Evolutionary conservation across 73 alveolate genomes (phyloP), one percentile per base, ranked within the genome.

Genomic region (Paramecium bursaria): DNA sequence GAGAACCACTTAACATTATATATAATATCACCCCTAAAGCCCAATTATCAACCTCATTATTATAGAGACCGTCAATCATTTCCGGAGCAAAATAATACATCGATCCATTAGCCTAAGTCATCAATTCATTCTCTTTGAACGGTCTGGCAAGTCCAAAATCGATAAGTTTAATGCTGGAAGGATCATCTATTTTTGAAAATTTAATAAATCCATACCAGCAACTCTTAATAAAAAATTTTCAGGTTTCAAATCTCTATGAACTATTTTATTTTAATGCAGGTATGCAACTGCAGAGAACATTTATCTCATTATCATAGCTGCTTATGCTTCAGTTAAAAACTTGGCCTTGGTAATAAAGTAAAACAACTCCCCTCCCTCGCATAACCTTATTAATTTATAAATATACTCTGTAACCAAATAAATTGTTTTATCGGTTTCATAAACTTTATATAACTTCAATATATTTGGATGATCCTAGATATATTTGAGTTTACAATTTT

Each of bases 391-490:
- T 0, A 17, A 77, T 35, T 26, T 13, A 23, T 9, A 1, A 14
- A 19, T 73, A 31, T 89, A 86, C 90, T 89, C 94, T 10, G 90
- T 75, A 6, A 89, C 92, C 26, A 90, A 30, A 73, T 74, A 87
- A 52, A 91, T 85, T 39, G 90, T 74, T 23, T 75, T 23, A 9
- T 74, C 88, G 39, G 91, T 54, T 73, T 90, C 95, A 76, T 86
- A 90, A 5, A 86, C 86, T 33, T 92, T 95, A 74, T 74, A 86
- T 26, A 92, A 50, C 74, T 92, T 92, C 29, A 92, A 54, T 19
- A 92, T 88, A 53, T 92, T 92, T n/a, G 97, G 97, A 74, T 92
- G 97, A 86, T 92, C 97, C 93, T 77, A 46, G 13, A 86, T 33
- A 9, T 17, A 30, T 39, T 33, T 49, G 21, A 9, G 11, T 10